Evolutionary conservation across 495 filamentous ascomycete genomes (phyloP).

Genomic region (Chaetomium tenue): DNA sequence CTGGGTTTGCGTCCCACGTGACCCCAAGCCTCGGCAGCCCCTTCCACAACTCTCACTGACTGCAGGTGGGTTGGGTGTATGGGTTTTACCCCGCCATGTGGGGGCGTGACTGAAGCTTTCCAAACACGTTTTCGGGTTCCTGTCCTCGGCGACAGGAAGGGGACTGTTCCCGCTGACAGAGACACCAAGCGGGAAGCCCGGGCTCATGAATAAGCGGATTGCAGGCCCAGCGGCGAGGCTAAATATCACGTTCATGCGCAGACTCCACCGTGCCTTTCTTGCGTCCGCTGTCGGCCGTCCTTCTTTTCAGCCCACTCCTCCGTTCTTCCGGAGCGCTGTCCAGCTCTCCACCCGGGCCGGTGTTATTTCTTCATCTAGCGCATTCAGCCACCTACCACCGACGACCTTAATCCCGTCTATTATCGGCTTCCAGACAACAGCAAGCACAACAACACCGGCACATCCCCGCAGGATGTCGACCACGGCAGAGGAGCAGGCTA

Average conservation of each 20-base stretch:
- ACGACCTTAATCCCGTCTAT: not conserved
- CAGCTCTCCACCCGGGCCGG: not conserved
- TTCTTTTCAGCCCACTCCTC: not conserved
- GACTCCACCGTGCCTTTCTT: constrained; percentile 16
- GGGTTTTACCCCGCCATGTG: constrained; percentile 8
- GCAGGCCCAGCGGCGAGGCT: constrained; percentile 4
- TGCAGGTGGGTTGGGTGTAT: too few relatives aligned
- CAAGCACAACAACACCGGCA: not conserved
- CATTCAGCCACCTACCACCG: not conserved
- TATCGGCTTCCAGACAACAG: not conserved
- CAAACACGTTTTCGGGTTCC: not conserved
- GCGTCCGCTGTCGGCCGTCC: constrained; percentile 2
- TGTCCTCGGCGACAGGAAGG: not conserved
- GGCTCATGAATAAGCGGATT: constrained; percentile 15
- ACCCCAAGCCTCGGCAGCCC: too few relatives aligned
- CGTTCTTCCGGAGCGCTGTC: not conserved
- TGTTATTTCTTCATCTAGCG: not conserved
- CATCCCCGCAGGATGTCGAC: constrained; percentile 27
- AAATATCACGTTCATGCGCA: constrained; percentile 1
- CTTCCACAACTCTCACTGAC: too few relatives aligned
- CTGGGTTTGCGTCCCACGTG: too few relatives aligned
- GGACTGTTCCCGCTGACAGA: not conserved
- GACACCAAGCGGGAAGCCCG: not conserved
- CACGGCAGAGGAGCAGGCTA: constrained; percentile 28
- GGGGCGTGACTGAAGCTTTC: not conserved